Evolutionary conservation across 768 basidiomycete genomes (phyloP).

Genomic region (Kwoniella botswanensis): DNA sequence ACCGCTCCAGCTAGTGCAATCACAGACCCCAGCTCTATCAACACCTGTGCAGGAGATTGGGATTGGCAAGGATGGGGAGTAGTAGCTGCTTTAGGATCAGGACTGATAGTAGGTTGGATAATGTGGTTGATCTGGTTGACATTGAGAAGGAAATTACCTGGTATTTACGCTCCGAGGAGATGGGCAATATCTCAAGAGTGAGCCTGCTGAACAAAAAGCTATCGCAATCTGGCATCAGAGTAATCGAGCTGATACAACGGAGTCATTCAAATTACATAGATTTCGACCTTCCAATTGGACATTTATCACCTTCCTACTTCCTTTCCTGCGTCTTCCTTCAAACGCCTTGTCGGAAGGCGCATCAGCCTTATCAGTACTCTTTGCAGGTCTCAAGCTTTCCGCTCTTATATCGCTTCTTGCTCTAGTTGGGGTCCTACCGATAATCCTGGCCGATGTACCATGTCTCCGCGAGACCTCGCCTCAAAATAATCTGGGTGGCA

Average conservation of each 20-base stretch:
- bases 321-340: conserved; percentile 69
- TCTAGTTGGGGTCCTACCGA: conserved; percentile 72
- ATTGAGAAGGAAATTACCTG: conserved; percentile 28
- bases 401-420: conserved; percentile 73
- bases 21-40: conserved; percentile 14
- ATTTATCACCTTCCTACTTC: conserved; percentile 73
- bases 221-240: too few species aligned
- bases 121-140: conserved; percentile 44
- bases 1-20: conserved; percentile 1
- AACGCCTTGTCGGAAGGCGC: conserved; percentile 76
- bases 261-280: conserved; percentile 65
- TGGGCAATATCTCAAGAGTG: conserved; percentile 40
- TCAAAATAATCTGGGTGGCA: conserved; percentile 64
- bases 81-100: conserved; percentile 29
- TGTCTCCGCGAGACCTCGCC: conserved; percentile 68
- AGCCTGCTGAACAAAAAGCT: conserved; percentile 7
- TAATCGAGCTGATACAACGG: conserved; percentile 61
- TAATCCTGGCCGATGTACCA: conserved; percentile 72
- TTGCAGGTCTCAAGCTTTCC: conserved; percentile 69
- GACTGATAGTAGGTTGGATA: conserved; percentile 31
- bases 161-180: conserved; percentile 34
- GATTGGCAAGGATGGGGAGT: conserved; percentile 48
- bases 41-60: conserved; percentile 39
- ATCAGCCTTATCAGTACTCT: conserved; percentile 72
- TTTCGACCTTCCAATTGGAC: conserved; percentile 52